Evolutionary conservation across 2,329 filamentous ascomycete species (phyloP).

Genomic region (Ceratocystiopsis brevicomis): DNA sequence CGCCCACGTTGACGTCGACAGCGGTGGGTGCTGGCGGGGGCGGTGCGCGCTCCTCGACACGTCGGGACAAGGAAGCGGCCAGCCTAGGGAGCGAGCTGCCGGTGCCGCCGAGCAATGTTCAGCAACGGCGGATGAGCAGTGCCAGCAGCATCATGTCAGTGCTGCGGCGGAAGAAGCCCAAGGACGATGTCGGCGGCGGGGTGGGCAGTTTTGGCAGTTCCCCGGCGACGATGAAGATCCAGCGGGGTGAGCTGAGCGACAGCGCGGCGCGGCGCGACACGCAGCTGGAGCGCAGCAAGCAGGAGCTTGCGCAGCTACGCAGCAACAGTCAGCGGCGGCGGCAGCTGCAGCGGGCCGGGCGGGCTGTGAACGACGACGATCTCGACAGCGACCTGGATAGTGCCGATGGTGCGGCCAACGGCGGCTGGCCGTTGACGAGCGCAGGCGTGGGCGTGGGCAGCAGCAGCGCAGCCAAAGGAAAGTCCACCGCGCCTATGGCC

Average conservation of each 20-base stretch:
- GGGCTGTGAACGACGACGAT: constrained; percentile 6
- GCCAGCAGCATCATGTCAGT: constrained; percentile 33
- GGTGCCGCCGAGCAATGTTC: background rate
- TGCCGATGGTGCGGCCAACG: background rate
- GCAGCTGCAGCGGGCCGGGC: background rate
- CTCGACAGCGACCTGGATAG: background rate
- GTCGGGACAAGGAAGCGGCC: background rate
- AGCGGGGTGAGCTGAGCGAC: constrained; percentile 32
- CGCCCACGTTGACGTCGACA: constrained; percentile 4
- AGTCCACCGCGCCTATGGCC: no score
- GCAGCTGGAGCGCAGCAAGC: constrained; percentile 36
- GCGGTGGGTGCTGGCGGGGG: no score
- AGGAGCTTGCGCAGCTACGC: constrained; percentile 30
- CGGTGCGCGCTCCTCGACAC: no score
- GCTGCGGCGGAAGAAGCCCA: constrained; percentile 44
- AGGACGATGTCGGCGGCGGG: constrained; percentile 7
- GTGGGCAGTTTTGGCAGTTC: constrained; percentile 19
- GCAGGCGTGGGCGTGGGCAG: background rate
- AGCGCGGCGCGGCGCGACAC: constrained; percentile 44
- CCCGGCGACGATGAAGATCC: constrained; percentile 27
- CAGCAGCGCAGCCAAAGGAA: background rate
- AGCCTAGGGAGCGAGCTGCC: constrained; percentile 14
- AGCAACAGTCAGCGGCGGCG: constrained; percentile 14
- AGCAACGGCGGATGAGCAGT: no score
- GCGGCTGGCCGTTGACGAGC: constrained; percentile 26